Evolutionary conservation across 345 rosid genomes (phyloP).

Genomic region (Boechera stricta): DNA sequence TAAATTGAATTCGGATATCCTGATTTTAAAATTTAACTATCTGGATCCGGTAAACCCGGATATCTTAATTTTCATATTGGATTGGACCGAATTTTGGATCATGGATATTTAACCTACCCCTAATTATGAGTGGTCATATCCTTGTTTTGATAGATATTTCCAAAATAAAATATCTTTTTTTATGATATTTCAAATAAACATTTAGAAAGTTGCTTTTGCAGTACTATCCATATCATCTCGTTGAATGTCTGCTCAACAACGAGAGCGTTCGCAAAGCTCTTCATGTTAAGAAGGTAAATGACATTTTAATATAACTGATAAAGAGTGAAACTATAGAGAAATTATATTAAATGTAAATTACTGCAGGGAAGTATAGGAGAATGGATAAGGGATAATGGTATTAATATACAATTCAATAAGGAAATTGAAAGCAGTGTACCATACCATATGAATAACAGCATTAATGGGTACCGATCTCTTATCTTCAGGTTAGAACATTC

Average conservation of each 20-base stretch:
- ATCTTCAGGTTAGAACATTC: slow-evolving; percentile 38
- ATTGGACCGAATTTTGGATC: no score
- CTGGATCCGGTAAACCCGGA: no score
- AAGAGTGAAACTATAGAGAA: background rate
- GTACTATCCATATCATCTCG: slow-evolving; percentile 30
- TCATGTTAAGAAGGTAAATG: slow-evolving; percentile 30
- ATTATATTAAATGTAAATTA: background rate
- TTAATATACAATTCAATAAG: no score
- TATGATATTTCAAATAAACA: background rate
- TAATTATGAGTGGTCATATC: background rate
- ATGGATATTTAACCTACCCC: no score
- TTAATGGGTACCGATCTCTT: slow-evolving; percentile 33
- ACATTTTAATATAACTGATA: background rate
- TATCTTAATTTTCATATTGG: no score
- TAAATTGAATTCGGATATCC: no score
- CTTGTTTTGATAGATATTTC: background rate
- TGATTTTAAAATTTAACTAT: no score
- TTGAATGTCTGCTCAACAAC: slow-evolving; percentile 30
- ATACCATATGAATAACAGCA: slow-evolving; percentile 22
- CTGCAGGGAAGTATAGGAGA: slow-evolving; percentile 22
- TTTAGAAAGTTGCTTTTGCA: background rate
- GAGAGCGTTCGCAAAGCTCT: slow-evolving; percentile 40
- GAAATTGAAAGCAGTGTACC: background rate
- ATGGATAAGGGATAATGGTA: background rate
- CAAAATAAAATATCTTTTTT: no score